These are phyloP conservation scores for Nitzschia sp. DNA, from an alignment of 108 stramenopile species.

Conservation along the genomic window DNA sequence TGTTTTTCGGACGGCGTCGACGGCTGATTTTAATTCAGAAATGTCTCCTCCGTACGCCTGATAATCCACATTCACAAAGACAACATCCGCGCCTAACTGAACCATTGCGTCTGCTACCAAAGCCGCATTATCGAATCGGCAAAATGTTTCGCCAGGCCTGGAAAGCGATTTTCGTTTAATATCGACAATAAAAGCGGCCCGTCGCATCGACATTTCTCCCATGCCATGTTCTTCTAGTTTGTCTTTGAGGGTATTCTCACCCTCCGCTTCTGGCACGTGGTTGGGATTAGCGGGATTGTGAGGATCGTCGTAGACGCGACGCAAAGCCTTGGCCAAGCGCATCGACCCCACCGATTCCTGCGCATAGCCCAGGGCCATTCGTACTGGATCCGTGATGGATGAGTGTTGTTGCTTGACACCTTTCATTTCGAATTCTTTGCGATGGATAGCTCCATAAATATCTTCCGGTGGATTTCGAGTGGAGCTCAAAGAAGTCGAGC, in stretches of 20 bases:
- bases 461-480: constrained; percentile 51
- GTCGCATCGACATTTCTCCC: constrained; percentile 77
- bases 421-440: constrained; percentile 91
- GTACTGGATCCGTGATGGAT: constrained; percentile 76
- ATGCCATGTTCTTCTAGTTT: constrained; percentile 68
- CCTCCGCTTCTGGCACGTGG: constrained; percentile 23
- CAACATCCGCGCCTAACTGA: constrained; percentile 82
- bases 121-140: constrained; percentile 80
- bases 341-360: constrained; percentile 67
- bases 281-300: constrained; percentile 69
- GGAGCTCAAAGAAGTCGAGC: background rate
- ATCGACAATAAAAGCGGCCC: constrained; percentile 83
- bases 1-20: constrained; percentile 63
- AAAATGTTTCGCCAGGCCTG: constrained; percentile 77
- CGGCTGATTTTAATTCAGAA: constrained; percentile 73
- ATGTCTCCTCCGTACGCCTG: constrained; percentile 83
- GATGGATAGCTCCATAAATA: constrained; percentile 83
- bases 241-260: constrained; percentile 45
- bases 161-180: constrained; percentile 77
- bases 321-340: constrained; percentile 78
- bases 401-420: constrained; percentile 66
- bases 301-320: constrained; percentile 83
- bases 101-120: constrained; percentile 92
- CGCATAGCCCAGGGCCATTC: constrained; percentile 86
- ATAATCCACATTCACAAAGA: constrained; percentile 90